phyloP scores from a whole-genome alignment of 2,329 filamentous ascomycete species.

The Paraphoma chrysanthemicola region DNA sequence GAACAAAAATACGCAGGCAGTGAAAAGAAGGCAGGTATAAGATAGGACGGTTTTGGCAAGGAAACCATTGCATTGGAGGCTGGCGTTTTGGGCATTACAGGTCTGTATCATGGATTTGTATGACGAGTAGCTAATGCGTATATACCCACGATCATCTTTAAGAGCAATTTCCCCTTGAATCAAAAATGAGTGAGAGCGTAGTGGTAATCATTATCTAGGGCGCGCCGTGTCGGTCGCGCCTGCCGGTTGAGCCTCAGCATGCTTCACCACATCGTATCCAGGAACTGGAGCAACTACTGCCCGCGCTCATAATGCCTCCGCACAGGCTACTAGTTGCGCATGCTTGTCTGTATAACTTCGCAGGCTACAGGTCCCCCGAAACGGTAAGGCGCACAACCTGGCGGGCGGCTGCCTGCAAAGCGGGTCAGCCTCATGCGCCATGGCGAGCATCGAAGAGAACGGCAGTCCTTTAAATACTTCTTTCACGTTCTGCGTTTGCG shows the following conservation, averaged over 20 bases:
- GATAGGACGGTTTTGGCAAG: conserved; percentile 33
- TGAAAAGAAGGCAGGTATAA: conserved; percentile 60
- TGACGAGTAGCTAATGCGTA: conserved; percentile 3
- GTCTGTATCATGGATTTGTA: conserved; percentile 3
- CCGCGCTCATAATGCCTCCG: background rate
- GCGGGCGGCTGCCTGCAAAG: conserved; percentile 3
- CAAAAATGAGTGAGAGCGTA: too few species aligned
- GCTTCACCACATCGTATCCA: too few species aligned
- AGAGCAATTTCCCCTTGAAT: too few species aligned
- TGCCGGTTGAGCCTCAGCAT: background rate
- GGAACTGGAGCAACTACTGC: too few species aligned
- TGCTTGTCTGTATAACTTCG: background rate
- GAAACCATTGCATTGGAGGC: conserved; percentile 43
- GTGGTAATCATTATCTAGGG: too few species aligned
- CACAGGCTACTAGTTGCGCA: background rate
- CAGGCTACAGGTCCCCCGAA: background rate
- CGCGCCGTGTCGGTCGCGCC: background rate
- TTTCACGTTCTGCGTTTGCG: background rate
- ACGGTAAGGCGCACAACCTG: background rate
- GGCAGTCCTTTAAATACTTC: background rate
- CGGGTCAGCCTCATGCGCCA: background rate
- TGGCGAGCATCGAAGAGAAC: background rate
- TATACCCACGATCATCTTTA: conserved; percentile 1
- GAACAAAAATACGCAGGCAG: conserved; percentile 70
- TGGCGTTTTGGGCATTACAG: conserved; percentile 3